Percentiles rank a stretch among this genome's conserved stretches.
phyloP scores from a whole-genome alignment of 73 alveolate species.

The Paraurostyla sp. region DNA sequence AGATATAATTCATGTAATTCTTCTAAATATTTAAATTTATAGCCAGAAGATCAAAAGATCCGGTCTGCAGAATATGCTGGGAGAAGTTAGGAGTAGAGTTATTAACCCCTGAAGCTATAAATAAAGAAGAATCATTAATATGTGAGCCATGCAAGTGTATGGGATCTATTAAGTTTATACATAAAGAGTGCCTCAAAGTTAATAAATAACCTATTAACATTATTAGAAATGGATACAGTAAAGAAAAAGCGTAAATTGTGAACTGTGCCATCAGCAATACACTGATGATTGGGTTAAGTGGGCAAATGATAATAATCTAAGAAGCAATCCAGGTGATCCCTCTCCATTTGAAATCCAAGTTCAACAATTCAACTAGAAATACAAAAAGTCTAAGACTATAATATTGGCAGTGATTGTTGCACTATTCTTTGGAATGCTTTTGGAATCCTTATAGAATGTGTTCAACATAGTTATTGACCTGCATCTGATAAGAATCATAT shows the following conservation, averaged over 20 bases:
- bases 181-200: slow-evolving; percentile 52
- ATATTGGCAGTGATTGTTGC: not conserved
- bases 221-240: slow-evolving; percentile 44
- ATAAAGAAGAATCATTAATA: not conserved
- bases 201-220: not conserved
- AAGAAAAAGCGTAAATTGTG: slow-evolving; percentile 26
- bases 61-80: slow-evolving; percentile 56
- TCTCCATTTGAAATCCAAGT: slow-evolving; percentile 41
- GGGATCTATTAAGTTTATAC: slow-evolving; percentile 52
- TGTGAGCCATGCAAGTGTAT: slow-evolving; percentile 55
- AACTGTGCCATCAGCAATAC: slow-evolving; percentile 36
- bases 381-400: not conserved
- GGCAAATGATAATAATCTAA: slow-evolving; percentile 57
- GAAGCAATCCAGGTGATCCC: slow-evolving; percentile 27
- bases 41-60: slow-evolving; percentile 45
- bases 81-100: slow-evolving; percentile 18
- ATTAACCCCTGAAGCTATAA: not conserved
- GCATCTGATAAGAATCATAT: not conserved
- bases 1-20: slow-evolving; percentile 41
- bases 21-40: not conserved
- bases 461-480: not conserved
- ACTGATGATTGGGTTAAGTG: slow-evolving; percentile 53
- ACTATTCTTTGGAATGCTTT: not conserved
- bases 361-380: slow-evolving; percentile 18
- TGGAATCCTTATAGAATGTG: not conserved